Conservation (phyloP, 768 basidiomycete genomes). For the Lactifluus piperatus region DNA sequence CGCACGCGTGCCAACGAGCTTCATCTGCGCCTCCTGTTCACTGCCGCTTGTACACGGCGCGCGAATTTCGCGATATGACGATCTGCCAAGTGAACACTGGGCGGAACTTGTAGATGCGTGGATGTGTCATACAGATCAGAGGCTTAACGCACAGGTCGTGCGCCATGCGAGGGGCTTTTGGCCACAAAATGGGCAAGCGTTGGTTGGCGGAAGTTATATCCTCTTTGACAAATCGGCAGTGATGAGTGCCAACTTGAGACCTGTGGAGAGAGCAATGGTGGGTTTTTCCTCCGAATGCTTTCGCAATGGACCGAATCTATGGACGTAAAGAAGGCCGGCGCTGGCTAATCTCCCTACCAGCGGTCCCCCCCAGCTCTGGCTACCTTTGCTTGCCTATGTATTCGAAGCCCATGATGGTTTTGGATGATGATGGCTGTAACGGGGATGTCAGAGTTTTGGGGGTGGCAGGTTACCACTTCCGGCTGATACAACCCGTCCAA, state of each 20-base stretch:
- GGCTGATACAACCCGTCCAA: constrained; percentile 98
- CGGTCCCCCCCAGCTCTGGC: constrained; percentile 34
- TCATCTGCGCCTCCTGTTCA: constrained; percentile 74
- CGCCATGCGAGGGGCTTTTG: constrained; percentile 63
- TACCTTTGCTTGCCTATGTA: constrained; percentile 1
- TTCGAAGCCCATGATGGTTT: constrained; percentile 60
- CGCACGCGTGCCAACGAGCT: constrained; percentile 46
- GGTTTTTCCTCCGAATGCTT: constrained; percentile 29
- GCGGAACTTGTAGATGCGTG: constrained; percentile 94
- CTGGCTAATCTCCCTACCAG: constrained; percentile 50
- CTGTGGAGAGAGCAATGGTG: constrained; percentile 42
- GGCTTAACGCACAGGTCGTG: constrained; percentile 60
- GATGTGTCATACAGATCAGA: constrained; percentile 96
- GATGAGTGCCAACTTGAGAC: constrained; percentile 42
- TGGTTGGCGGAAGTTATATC: constrained; percentile 88
- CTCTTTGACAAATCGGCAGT: constrained; percentile 61
- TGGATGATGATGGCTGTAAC: constrained; percentile 22
- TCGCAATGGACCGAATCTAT: neutral
- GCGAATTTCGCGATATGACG: constrained; percentile 50
- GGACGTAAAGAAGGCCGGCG: constrained; percentile 95
- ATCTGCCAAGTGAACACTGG: constrained; percentile 95
- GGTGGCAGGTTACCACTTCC: constrained; percentile 31
- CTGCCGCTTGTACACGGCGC: constrained; percentile 53
- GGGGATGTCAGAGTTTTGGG: constrained; percentile 24
- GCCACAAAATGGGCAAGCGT: constrained; percentile 60